These are phyloP conservation scores for Silybum marianum DNA, from an alignment of 129 eudicot species.

Conservation along the genomic window DNA sequence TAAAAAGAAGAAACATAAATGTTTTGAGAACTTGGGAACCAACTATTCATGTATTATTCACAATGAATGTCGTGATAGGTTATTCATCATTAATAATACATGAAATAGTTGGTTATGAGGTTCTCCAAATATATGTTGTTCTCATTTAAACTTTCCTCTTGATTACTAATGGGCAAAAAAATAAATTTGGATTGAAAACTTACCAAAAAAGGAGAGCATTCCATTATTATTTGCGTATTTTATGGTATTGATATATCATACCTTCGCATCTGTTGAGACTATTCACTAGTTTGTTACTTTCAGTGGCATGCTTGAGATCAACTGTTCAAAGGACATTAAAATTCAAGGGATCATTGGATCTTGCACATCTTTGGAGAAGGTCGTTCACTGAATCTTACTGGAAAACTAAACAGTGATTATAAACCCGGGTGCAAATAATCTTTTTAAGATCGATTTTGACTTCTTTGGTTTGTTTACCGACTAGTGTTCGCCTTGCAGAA, in stretches of 20 bases:
- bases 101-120: not conserved
- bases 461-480: constrained; percentile 3
- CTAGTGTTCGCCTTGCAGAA: constrained; percentile 56
- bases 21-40: not conserved
- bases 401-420: not conserved
- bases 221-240: not conserved
- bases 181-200: not conserved
- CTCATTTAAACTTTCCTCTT: not conserved
- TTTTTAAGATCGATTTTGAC: not conserved
- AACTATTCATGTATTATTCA: not conserved
- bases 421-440: not conserved
- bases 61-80: not conserved
- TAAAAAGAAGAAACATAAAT: not conserved
- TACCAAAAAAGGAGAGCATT: not conserved
- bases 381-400: constrained; percentile 24
- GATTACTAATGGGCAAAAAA: not conserved
- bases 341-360: constrained; percentile 94
- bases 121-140: not conserved
- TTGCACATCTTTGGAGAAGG: constrained; percentile 96
- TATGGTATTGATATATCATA: not conserved
- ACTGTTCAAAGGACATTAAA: constrained; percentile 92
- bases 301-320: constrained; percentile 91
- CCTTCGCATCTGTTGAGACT: constrained; percentile 7
- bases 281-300: constrained; percentile 29
- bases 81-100: not conserved